Base-by-base conservation (phyloP, 2,329 filamentous ascomycete genomes). In the Raffaelea albimanens region DNA sequence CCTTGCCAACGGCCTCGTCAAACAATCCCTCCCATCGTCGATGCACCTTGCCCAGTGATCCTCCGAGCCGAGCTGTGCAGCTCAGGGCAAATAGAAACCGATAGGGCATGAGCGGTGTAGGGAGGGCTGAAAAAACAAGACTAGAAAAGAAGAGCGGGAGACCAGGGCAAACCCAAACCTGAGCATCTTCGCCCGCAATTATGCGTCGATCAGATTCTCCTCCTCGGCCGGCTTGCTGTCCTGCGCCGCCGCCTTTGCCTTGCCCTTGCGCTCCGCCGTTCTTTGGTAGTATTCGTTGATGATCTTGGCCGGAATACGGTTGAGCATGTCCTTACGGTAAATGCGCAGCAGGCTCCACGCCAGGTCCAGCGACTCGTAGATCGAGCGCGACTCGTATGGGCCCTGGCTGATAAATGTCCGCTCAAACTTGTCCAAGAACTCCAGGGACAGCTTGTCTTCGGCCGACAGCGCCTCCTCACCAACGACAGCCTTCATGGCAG, bases 391-490 rank as follows among this genome's bases (percentile, higher is more conserved):
- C 70, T 98, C 93, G 70, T 98, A 98, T 18, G 89, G 73, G 46
- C 87, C 87, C 69, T 98, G 93, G 54, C 78, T 75, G 66, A 98
- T 95, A 69, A 97, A 98, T 50, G 85, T 87, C 54, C 86, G 84
- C 73, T 98, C 93, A 63, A 98, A 98, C 71, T 97, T 97, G 63
- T 97, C 91, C 59, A 98, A 72, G 75, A 98, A 98, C 68, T 98
- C 93, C 34, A 98, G 93, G 9, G 91, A 95, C 50, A 97, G 80
- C 75, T 97, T 97, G 72, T 98, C 93, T 71, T 98, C 93, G 47
- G 86, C 79, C 23, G 89, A 95, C 62, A 98, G 70, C 31, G 93
- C 93, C 67, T 98, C 93, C 71, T 98, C 94, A 71, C 93, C 93
- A 50, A 98, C 93, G 67, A 98, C 93, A 52, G 93, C 93, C 75